A percentile compares a stretch with the other conserved stretches of the same genome.
These are phyloP conservation scores for Chaetomiaceae sp. DNA, from an alignment of 2,329 filamentous ascomycete species.

Conservation along the genomic window DNA sequence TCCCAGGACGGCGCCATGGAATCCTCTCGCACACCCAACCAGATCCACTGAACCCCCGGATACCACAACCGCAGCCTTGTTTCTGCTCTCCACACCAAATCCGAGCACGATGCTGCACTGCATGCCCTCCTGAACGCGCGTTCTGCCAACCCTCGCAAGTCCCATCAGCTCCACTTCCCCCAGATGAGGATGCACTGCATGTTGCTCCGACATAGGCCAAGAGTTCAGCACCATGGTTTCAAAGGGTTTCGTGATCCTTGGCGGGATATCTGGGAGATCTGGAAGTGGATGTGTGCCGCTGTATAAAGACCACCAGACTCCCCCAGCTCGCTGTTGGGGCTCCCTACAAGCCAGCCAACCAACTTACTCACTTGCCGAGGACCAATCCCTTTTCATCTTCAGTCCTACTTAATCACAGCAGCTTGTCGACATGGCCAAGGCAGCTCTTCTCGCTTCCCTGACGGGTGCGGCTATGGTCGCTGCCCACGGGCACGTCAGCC, in stretches of 20 bases:
- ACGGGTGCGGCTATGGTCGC: constrained; percentile 23
- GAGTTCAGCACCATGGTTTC: too few relatives aligned
- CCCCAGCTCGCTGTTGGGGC: too few relatives aligned
- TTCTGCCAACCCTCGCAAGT: background rate
- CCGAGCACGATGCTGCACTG: background rate
- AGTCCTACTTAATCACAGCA: background rate
- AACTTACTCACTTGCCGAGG: too few relatives aligned
- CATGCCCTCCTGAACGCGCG: constrained; percentile 3
- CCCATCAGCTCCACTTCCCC: background rate
- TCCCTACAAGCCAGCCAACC: too few relatives aligned
- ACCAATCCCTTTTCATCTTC: background rate
- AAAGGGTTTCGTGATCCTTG: too few relatives aligned
- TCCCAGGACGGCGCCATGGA: constrained; percentile 2
- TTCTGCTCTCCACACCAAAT: background rate
- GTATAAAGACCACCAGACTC: too few relatives aligned
- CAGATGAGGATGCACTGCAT: too few relatives aligned
- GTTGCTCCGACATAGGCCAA: too few relatives aligned
- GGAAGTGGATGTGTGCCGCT: too few relatives aligned
- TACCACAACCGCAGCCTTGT: background rate
- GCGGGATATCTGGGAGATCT: too few relatives aligned
- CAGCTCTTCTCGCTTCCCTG: constrained; percentile 19
- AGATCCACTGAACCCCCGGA: background rate
- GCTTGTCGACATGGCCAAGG: constrained; percentile 13
- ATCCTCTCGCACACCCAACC: constrained; percentile 14
- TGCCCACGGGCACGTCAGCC: constrained; percentile 40